Evolutionary conservation across 176 grass and related monocot genomes (phyloP).

Genomic region (Elymus sibiricus): DNA sequence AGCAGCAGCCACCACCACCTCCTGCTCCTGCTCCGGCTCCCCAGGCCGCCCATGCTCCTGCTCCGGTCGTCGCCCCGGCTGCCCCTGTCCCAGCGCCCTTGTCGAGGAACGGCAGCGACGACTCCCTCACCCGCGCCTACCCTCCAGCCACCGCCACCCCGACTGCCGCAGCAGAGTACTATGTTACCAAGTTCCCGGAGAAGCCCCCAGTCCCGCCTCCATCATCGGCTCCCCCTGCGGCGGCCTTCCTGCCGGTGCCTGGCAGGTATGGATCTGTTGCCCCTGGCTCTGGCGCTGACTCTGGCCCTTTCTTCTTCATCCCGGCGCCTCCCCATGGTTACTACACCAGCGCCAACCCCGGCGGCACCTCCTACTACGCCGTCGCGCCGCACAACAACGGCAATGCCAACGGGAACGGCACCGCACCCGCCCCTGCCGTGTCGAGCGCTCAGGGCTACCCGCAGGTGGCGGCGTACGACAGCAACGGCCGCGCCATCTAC

Average conservation of each 20-base stretch:
- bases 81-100: background rate
- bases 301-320: constrained; percentile 49
- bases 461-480: constrained; percentile 69
- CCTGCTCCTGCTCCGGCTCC: background rate
- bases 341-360: constrained; percentile 39
- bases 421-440: background rate
- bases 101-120: constrained; percentile 59
- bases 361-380: constrained; percentile 39
- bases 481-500: constrained; percentile 73
- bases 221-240: constrained; percentile 40
- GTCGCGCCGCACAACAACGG: constrained; percentile 41
- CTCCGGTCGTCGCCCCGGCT: background rate
- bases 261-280: constrained; percentile 58
- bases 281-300: constrained; percentile 42
- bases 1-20: constrained; percentile 7
- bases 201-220: constrained; percentile 26
- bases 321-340: constrained; percentile 63
- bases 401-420: constrained; percentile 27
- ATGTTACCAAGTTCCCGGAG: constrained; percentile 56
- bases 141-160: constrained; percentile 26
- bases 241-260: constrained; percentile 42
- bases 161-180: constrained; percentile 41
- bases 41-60: background rate
- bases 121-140: constrained; percentile 61
- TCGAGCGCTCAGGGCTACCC: constrained; percentile 23